These are phyloP conservation scores for Gossypium davidsonii DNA, from an alignment of 441 rosid species.

Conservation along the genomic window DNA sequence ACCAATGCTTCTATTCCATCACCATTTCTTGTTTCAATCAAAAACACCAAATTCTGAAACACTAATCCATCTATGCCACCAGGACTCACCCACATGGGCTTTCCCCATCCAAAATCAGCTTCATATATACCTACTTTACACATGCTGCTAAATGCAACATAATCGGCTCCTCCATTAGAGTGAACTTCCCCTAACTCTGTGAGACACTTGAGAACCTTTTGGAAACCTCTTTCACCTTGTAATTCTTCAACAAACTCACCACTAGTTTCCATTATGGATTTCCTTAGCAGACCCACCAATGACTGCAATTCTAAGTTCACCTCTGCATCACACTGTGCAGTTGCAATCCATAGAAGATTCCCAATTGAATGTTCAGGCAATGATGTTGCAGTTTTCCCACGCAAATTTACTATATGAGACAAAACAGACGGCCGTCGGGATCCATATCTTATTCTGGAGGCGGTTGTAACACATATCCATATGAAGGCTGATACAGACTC, in stretches of 20 bases:
- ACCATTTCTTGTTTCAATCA: constrained; percentile 15
- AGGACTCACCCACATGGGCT: constrained; percentile 33
- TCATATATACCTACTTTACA: constrained; percentile 30
- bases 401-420: background rate
- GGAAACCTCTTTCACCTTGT: constrained; percentile 17
- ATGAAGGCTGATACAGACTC: constrained; percentile 36
- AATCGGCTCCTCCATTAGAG: constrained; percentile 21
- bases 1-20: constrained; percentile 40
- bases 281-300: constrained; percentile 28
- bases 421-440: background rate
- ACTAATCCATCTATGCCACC: constrained; percentile 13
- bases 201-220: constrained; percentile 19
- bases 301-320: constrained; percentile 14
- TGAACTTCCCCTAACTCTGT: constrained; percentile 13
- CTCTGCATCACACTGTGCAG: constrained; percentile 14
- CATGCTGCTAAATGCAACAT: constrained; percentile 32
- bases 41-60: constrained; percentile 27
- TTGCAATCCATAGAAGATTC: constrained; percentile 35
- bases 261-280: constrained; percentile 25
- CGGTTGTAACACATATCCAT: constrained; percentile 23
- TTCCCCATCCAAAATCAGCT: constrained; percentile 33
- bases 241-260: constrained; percentile 16
- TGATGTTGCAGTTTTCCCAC: background rate
- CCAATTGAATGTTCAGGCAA: constrained; percentile 21
- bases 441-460: constrained; percentile 3